Evolutionary conservation across 2,329 filamentous ascomycete genomes (phyloP), one percentile per base, ranked within the genome.

Genomic region (Pseudogymnoascus destructans): DNA sequence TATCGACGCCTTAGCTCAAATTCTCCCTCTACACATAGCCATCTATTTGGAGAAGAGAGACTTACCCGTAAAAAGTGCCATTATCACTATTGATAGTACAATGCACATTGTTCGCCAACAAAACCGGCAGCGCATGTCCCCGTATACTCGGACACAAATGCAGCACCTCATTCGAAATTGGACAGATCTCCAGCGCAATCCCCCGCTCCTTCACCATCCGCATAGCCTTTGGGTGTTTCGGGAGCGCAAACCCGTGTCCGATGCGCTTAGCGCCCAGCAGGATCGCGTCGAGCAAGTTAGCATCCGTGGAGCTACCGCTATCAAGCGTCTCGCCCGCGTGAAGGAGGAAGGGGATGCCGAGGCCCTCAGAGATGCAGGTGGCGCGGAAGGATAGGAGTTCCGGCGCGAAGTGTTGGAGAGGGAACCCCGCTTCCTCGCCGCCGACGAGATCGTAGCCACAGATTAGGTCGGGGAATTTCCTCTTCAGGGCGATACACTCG

Each of bases 71-170:
- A 0, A 89, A 73, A 0, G 85, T 85, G 5, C 85, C 85, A 62
- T 90, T 89, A 65, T 90, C 86, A 19, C 84, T 86, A 65, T 82
- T 89, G 38, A 89, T 73, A 0, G 85, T 86, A 70, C 86, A 90
- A 55, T 85, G 84, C 55, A 89, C 78, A 35, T 85, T 81, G 58
- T 85, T 82, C n/a, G 85, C 85, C 58, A 89, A 73, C 21, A 90
- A 72, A 61, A 77, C 74, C 36, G 87, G 87, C 67, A 85, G 80
- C 13, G 82, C 72, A 65, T 89, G 86, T 10, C 85, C 82, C 35
- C 78, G 77, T 59, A 83, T 77, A 49, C 80, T 77, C 7, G 82
- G 77, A 56, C 84, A 86, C 15, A 90, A 75, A 32, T 86, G 85
- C 15, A 89, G 72, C 0, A 89, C 74, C 73, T 90, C 86, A 66